Evolutionary conservation across 768 basidiomycete species (phyloP).

Genomic region (Boletus vinaceobasis): DNA sequence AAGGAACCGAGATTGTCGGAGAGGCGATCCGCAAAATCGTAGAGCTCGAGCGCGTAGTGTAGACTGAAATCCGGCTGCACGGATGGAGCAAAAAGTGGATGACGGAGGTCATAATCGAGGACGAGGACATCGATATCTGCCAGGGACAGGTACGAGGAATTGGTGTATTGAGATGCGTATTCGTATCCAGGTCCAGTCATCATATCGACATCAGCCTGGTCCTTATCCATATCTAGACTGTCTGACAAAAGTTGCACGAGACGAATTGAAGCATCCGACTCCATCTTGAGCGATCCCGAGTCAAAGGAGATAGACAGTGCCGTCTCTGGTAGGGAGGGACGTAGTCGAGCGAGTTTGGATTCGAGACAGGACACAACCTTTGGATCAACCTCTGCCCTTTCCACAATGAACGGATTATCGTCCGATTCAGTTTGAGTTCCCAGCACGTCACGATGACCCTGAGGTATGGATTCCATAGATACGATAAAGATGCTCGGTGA

Average conservation of each 20-base stretch:
- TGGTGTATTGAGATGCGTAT: slow-evolving; percentile 12
- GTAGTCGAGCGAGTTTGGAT: slow-evolving; percentile 14
- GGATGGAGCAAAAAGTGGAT: slow-evolving; percentile 37
- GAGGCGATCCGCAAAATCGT: slow-evolving; percentile 39
- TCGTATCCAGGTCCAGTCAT: slow-evolving; percentile 11
- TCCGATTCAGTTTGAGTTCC: not conserved
- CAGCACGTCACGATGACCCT: not conserved
- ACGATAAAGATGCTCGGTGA: slow-evolving; percentile 37
- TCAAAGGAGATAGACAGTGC: slow-evolving; percentile 12
- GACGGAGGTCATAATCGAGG: slow-evolving; percentile 51
- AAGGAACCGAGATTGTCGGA: slow-evolving; percentile 37
- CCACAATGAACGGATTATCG: not conserved
- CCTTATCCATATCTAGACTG: not conserved
- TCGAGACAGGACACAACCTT: slow-evolving; percentile 22
- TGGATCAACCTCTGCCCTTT: slow-evolving; percentile 4
- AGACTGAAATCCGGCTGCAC: slow-evolving; percentile 18
- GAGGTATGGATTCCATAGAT: slow-evolving; percentile 28
- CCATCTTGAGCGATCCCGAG: not conserved
- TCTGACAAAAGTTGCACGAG: slow-evolving; percentile 18
- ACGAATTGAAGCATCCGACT: slow-evolving; percentile 9
- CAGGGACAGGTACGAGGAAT: slow-evolving; percentile 19
- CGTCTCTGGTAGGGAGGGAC: slow-evolving; percentile 1
- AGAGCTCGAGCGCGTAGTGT: slow-evolving; percentile 43
- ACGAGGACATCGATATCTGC: slow-evolving; percentile 42
- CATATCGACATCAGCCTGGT: slow-evolving; percentile 3